Base-by-base conservation (phyloP, 2,329 filamentous ascomycete species). In the Sporothrix brasiliensis region DNA sequence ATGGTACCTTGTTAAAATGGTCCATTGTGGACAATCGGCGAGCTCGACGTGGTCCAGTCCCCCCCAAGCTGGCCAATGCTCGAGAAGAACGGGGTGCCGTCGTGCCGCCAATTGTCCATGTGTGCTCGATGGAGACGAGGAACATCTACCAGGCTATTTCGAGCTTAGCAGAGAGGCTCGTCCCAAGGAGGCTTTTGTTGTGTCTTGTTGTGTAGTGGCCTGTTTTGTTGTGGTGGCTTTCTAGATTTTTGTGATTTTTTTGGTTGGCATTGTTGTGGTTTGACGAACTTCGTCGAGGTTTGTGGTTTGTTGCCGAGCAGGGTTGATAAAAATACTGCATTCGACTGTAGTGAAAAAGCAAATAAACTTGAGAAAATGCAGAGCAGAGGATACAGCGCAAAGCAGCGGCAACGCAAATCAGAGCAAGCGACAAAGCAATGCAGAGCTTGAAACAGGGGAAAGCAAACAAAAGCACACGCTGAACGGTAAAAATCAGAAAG, bases 401-500 rank as follows among this genome's bases (percentile, higher is more conserved):
- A 52, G 49, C 10, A 49, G 3, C 6, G 6, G 34, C 34, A 19
- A 11, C 19, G 13, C 34, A 58, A 30, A 61, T 10, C 24, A 13
- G 65, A 50, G 21, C 13, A 6, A 63, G 11, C 27, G 49, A 24
- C 9, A 2, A 52, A 16, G 58, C 34, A 63, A 7, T 34, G 34
- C 30, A 41, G 13, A 60, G 34, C 19, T 41, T 21, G 6, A 3
- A 60, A 60, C 56, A 63, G 21, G 16, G 24, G 24, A 27, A 30
- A 44, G 13, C 41, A 39, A 9, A 52, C 10, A 27, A 21, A 50
- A 69, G 10, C 11, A 63, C 39, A 54, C 27, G 53, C 47, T 67
- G 30, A 71, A 71, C 67, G 53, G 44, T n/a, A 63, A 71, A 71
- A 71, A 71, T 66, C 52, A 52, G 58, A 69, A 71, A 67, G 39